These are phyloP conservation scores for Phaffomyces thermotolerans DNA, from an alignment of 805 yeast genomes.

Conservation along the genomic window DNA sequence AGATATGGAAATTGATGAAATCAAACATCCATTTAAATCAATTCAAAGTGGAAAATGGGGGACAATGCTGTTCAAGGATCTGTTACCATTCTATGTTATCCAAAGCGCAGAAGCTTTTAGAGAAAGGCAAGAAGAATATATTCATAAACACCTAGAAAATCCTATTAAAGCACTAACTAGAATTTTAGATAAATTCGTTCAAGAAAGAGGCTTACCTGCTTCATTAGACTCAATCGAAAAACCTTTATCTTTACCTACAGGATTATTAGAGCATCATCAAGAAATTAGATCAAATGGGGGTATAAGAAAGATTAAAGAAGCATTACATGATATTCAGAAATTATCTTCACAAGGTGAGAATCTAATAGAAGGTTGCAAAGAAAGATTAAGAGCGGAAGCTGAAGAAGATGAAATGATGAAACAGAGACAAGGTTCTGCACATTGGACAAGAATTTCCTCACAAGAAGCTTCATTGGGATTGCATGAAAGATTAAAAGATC, in stretches of 20 bases:
- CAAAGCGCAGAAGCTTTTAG: slow-evolving; percentile 61
- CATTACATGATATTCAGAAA: slow-evolving; percentile 39
- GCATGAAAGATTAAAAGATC: slow-evolving; percentile 33
- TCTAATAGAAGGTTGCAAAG: slow-evolving; percentile 39
- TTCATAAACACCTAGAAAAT: slow-evolving; percentile 34
- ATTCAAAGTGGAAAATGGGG: slow-evolving; percentile 19
- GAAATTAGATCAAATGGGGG: slow-evolving; percentile 52
- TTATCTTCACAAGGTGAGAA: slow-evolving; percentile 34
- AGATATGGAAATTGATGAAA: slow-evolving; percentile 31
- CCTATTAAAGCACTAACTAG: slow-evolving; percentile 45
- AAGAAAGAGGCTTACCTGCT: slow-evolving; percentile 50
- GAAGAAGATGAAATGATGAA: slow-evolving; percentile 49
- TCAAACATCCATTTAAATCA: slow-evolving; percentile 26
- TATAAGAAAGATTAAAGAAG: slow-evolving; percentile 29
- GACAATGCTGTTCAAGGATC: slow-evolving; percentile 41
- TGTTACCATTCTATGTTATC: slow-evolving; percentile 61
- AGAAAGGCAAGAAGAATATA: slow-evolving; percentile 53
- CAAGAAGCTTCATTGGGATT: slow-evolving; percentile 35
- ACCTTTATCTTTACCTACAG: slow-evolving; percentile 49
- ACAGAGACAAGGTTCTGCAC: slow-evolving; percentile 40
- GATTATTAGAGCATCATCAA: slow-evolving; percentile 48
- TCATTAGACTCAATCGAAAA: slow-evolving; percentile 53
- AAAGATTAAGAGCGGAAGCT: slow-evolving; percentile 41
- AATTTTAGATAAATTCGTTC: slow-evolving; percentile 36
- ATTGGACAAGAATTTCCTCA: slow-evolving; percentile 50